phyloP scores from a whole-genome alignment of 1,139 yeast species.

The Sugiyamaella xylanicola region DNA sequence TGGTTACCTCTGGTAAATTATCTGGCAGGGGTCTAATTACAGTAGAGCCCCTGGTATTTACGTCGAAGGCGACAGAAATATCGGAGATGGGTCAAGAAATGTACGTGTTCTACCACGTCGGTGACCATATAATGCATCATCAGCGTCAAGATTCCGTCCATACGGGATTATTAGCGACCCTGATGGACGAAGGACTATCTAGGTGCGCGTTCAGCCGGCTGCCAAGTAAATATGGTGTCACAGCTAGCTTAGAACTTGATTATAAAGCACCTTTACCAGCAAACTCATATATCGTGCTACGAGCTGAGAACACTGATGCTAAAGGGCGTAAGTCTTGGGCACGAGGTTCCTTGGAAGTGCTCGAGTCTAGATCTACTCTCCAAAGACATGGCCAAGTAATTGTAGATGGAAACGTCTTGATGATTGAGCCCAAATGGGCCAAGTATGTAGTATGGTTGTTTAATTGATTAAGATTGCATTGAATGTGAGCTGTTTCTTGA shows the following conservation, averaged over 20 bases:
- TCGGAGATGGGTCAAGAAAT: slow-evolving; percentile 23
- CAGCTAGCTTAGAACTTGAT: slow-evolving; percentile 74
- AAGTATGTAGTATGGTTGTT: slow-evolving; percentile 35
- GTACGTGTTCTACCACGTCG: slow-evolving; percentile 63
- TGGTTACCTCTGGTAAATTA: slow-evolving; percentile 36
- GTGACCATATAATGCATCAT: slow-evolving; percentile 45
- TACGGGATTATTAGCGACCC: slow-evolving; percentile 81
- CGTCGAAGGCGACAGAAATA: slow-evolving; percentile 21
- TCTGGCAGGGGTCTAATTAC: slow-evolving; percentile 35
- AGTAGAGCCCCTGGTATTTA: slow-evolving; percentile 37
- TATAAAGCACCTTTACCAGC: slow-evolving; percentile 68
- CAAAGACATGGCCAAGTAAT: slow-evolving; percentile 20
- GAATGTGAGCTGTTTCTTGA: background rate
- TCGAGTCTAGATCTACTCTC: slow-evolving; percentile 17
- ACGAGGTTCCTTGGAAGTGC: slow-evolving; percentile 49
- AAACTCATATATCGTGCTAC: slow-evolving; percentile 63
- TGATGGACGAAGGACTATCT: slow-evolving; percentile 85
- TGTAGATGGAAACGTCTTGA: slow-evolving; percentile 32
- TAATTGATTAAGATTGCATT: slow-evolving; percentile 3
- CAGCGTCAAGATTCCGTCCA: slow-evolving; percentile 51
- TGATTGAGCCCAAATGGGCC: slow-evolving; percentile 40
- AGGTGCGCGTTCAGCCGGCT: slow-evolving; percentile 79
- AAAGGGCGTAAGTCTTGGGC: slow-evolving; percentile 82
- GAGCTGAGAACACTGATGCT: slow-evolving; percentile 63
- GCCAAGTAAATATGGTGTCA: slow-evolving; percentile 83